phyloP scores from a whole-genome alignment of 2,329 filamentous ascomycete species.

The Fusarium sp. region DNA sequence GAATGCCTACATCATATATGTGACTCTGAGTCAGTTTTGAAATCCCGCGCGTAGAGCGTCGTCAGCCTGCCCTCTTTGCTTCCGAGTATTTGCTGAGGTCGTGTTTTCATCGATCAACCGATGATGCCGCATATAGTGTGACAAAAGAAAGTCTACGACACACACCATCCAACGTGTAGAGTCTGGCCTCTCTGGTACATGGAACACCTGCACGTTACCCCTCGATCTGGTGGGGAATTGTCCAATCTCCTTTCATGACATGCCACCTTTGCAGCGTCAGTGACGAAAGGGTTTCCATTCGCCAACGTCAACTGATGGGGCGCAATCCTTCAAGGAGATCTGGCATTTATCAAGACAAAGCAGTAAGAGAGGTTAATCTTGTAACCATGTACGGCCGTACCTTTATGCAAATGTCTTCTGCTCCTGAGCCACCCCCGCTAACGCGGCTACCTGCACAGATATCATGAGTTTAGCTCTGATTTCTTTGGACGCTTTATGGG shows the following conservation, averaged over 20 bases:
- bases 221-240: slow-evolving; percentile 45
- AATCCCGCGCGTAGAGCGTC: slow-evolving; percentile 6
- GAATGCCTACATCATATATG: slow-evolving; percentile 11
- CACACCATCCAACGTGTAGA: slow-evolving; percentile 12
- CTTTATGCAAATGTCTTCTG: slow-evolving; percentile 13
- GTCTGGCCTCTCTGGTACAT: slow-evolving; percentile 18
- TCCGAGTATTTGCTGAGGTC: background rate
- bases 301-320: slow-evolving; percentile 14
- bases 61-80: background rate
- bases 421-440: slow-evolving; percentile 25
- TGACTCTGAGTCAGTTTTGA: slow-evolving; percentile 6
- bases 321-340: slow-evolving; percentile 13
- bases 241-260: slow-evolving; percentile 40
- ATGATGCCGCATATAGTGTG: slow-evolving; percentile 2
- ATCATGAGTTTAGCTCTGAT: slow-evolving; percentile 28
- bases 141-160: slow-evolving; percentile 13
- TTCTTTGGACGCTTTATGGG: slow-evolving; percentile 6
- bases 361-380: slow-evolving; percentile 27
- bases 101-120: slow-evolving; percentile 17
- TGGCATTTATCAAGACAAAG: slow-evolving; percentile 17
- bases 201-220: slow-evolving; percentile 26
- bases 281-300: slow-evolving; percentile 25
- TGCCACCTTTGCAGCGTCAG: slow-evolving; percentile 37
- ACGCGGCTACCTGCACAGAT: slow-evolving; percentile 36
- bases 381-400: slow-evolving; percentile 21